Percentiles rank a stretch among this genome's conserved stretches.
Evolutionary conservation across 495 filamentous ascomycete genomes (phyloP).

Genomic region (Aspergillus haitiensis): DNA sequence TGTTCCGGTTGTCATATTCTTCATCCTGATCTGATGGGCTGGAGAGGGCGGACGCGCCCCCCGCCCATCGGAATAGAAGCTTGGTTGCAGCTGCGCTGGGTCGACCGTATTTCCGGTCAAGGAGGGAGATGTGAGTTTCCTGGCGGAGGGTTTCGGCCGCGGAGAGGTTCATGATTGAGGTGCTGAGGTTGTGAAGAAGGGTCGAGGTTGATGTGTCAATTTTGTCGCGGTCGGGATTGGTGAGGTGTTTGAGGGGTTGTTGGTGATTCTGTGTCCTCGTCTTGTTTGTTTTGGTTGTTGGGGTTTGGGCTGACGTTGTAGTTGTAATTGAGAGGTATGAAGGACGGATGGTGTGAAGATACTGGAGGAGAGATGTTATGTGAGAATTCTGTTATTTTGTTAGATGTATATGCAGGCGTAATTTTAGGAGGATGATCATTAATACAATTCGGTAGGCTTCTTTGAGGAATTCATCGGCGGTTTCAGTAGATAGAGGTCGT

Average conservation of each 20-base stretch:
- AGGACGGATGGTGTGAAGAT: conserved; percentile 80
- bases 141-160: conserved; percentile 80
- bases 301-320: conserved; percentile 36
- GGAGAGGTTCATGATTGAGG: conserved; percentile 71
- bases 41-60: conserved; percentile 8
- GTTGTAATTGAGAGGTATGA: conserved; percentile 79
- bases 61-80: conserved; percentile 28
- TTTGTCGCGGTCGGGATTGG: conserved; percentile 69
- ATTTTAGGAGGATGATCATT: conserved; percentile 15
- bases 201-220: conserved; percentile 83
- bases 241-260: conserved; percentile 39
- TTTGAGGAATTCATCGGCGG: conserved; percentile 85
- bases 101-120: conserved; percentile 65
- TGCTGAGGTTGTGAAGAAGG: conserved; percentile 78
- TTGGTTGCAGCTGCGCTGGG: conserved; percentile 21
- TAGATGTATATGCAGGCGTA: conserved; percentile 11
- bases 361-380: conserved; percentile 70
- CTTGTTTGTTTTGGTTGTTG: conserved; percentile 28
- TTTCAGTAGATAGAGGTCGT: conserved; percentile 42
- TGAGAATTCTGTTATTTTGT: conserved; percentile 68
- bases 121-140: conserved; percentile 63
- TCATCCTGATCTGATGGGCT: too few relatives aligned
- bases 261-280: too few relatives aligned
- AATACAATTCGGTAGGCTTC: conserved; percentile 92
- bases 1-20: conserved; percentile 18